A percentile compares a stretch with the other conserved stretches of the same genome.
phyloP scores from a whole-genome alignment of 2,329 filamentous ascomycete genomes.

The Aspergillus felis region DNA sequence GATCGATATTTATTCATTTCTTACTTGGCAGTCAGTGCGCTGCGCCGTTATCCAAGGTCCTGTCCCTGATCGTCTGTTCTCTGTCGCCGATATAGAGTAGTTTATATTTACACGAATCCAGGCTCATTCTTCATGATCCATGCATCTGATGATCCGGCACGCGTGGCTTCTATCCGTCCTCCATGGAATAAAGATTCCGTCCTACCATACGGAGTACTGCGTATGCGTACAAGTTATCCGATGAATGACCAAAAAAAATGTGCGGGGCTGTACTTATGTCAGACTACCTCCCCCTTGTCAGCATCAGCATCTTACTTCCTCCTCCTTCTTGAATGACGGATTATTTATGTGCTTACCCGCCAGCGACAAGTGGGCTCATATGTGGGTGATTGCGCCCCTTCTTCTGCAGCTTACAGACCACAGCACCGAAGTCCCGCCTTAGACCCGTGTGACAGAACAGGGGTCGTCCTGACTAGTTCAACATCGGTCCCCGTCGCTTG shows the following conservation, averaged over 20 bases:
- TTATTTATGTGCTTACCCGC: not conserved
- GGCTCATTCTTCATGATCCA: not conserved
- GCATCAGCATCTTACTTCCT: not conserved
- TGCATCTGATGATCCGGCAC: not conserved
- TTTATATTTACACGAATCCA: not conserved
- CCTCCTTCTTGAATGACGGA: not conserved
- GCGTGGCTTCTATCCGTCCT: not conserved
- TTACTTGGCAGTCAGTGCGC: too few relatives aligned
- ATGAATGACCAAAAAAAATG: not conserved
- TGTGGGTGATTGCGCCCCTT: not conserved
- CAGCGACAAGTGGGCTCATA: not conserved
- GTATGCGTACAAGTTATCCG: not conserved
- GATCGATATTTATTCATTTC: not conserved
- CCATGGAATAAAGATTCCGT: too few relatives aligned
- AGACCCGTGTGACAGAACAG: slow-evolving; percentile 3
- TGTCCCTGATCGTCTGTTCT: too few relatives aligned
- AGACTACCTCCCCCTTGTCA: not conserved
- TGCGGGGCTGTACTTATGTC: not conserved
- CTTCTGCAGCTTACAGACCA: not conserved
- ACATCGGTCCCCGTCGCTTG: not conserved
- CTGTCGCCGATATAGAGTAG: not conserved
- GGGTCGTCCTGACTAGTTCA: slow-evolving; percentile 1
- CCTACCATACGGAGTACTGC: too few relatives aligned
- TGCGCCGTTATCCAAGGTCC: too few relatives aligned
- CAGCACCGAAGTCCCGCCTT: not conserved